These are phyloP conservation scores for Carallia pectinifolia DNA, from an alignment of 345 rosid genomes.

Conservation along the genomic window DNA sequence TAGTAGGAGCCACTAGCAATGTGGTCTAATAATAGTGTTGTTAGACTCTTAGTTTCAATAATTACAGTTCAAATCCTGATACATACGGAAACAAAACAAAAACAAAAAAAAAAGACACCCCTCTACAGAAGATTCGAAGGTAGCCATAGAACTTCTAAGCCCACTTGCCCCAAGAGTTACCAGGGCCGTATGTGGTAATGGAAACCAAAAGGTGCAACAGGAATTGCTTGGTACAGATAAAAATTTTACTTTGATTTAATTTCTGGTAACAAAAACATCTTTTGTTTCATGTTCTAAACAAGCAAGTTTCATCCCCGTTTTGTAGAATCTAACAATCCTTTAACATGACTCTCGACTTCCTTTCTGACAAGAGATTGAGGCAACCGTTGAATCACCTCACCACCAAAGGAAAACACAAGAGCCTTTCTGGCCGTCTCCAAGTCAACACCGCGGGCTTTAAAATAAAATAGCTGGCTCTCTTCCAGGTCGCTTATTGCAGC, in stretches of 20 bases:
- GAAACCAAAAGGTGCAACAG: not conserved
- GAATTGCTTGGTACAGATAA: not conserved
- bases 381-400: conserved; percentile 63
- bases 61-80: too few relatives aligned
- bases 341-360: conserved; percentile 57
- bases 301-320: too few relatives aligned
- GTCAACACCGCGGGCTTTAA: conserved; percentile 84
- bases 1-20: too few relatives aligned
- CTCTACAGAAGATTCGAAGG: too few relatives aligned
- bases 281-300: not conserved
- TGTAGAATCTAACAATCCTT: conserved; percentile 45
- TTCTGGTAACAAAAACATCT: too few relatives aligned
- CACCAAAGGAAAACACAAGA: conserved; percentile 76
- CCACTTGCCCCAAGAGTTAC: too few relatives aligned
- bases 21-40: too few relatives aligned
- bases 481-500: conserved; percentile 94
- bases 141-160: too few relatives aligned
- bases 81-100: too few relatives aligned
- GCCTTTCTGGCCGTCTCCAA: conserved; percentile 73
- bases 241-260: not conserved
- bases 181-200: not conserved
- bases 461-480: conserved; percentile 83
- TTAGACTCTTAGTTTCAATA: too few relatives aligned
- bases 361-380: conserved; percentile 44
- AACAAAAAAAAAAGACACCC: too few relatives aligned